Conservation (phyloP, 2,329 filamentous ascomycete species). For the Aspergillus sp. region DNA sequence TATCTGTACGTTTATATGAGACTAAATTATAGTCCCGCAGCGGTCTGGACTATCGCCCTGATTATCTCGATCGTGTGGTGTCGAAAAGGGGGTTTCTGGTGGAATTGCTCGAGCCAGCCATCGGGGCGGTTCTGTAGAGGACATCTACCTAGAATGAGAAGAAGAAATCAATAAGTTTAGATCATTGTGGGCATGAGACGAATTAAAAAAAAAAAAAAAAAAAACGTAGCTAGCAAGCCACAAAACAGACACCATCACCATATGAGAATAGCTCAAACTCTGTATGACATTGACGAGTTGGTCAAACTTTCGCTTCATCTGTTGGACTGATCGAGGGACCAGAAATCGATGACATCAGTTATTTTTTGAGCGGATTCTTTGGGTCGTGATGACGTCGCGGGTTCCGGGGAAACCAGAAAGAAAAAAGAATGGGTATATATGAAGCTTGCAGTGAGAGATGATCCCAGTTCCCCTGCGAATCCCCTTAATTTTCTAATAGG, state of each 20-base stretch:
- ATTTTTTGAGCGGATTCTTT: neutral
- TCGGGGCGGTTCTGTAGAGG: neutral
- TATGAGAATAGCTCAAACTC: constrained; percentile 8
- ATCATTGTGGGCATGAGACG: neutral
- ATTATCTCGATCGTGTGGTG: neutral
- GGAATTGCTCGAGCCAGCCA: neutral
- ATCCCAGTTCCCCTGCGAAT: neutral
- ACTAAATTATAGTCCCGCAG: constrained; percentile 6
- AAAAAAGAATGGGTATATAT: neutral
- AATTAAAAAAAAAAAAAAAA: neutral
- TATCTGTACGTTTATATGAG: constrained; percentile 5
- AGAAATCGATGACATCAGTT: constrained; percentile 24
- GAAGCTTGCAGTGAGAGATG: neutral
- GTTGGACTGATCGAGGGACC: neutral
- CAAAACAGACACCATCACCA: neutral
- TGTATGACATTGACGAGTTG: constrained; percentile 1
- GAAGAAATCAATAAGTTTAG: neutral
- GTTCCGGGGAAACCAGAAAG: constrained; percentile 4
- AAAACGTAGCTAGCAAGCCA: neutral
- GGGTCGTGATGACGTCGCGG: constrained; percentile 22
- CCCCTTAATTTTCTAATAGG: neutral
- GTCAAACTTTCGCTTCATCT: neutral
- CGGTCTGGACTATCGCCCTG: neutral
- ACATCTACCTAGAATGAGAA: neutral
- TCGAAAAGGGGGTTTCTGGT: neutral